Percentiles rank a stretch among this genome's conserved stretches.
Conservation (phyloP, 1,284 basidiomycete genomes). For the Leccinum fallax region DNA sequence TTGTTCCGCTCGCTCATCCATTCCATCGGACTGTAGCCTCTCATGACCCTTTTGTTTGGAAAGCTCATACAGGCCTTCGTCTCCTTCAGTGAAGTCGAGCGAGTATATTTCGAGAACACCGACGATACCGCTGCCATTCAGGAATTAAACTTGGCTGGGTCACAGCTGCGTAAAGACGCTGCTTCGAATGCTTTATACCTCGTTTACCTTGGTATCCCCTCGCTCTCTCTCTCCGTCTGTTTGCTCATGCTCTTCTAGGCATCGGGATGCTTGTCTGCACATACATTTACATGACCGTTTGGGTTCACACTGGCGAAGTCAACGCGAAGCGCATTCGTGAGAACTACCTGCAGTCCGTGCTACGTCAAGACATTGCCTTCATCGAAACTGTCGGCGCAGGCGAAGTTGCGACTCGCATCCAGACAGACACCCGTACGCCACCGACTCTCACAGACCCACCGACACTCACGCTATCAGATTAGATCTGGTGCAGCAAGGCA, state of each 20-base stretch:
- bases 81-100: slow-evolving; percentile 46
- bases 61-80: slow-evolving; percentile 80
- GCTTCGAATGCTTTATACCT: slow-evolving; percentile 65
- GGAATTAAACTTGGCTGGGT: slow-evolving; percentile 45
- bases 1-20: not conserved
- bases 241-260: slow-evolving; percentile 41
- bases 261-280: slow-evolving; percentile 70
- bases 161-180: slow-evolving; percentile 52
- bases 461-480: not conserved
- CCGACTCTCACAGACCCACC: not conserved
- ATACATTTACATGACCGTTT: slow-evolving; percentile 81
- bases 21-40: slow-evolving; percentile 48
- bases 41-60: slow-evolving; percentile 85
- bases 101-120: slow-evolving; percentile 20
- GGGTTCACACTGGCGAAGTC: slow-evolving; percentile 88
- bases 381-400: slow-evolving; percentile 95
- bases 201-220: slow-evolving; percentile 67
- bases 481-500: slow-evolving; percentile 88
- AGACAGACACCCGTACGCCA: slow-evolving; percentile 40
- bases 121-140: slow-evolving; percentile 26
- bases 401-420: slow-evolving; percentile 66
- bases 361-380: slow-evolving; percentile 89
- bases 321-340: slow-evolving; percentile 86
- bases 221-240: too few relatives aligned
- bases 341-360: slow-evolving; percentile 70